Evolutionary conservation across 2,329 filamentous ascomycete species (phyloP).

Genomic region (Westerdykella ornata): DNA sequence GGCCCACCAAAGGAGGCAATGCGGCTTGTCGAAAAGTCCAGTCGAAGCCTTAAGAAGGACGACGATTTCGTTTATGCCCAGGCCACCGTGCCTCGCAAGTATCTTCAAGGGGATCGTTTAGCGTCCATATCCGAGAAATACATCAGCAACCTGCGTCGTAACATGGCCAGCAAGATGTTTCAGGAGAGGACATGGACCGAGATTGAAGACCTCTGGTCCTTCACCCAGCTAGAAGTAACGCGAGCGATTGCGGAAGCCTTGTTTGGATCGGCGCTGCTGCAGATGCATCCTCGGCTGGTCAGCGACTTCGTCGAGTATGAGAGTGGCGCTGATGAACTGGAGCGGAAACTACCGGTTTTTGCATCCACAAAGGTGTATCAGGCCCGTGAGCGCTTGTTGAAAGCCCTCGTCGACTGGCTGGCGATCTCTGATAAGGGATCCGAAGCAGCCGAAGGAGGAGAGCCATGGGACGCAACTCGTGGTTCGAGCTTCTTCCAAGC

Average conservation of each 20-base stretch:
- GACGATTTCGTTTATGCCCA: constrained; percentile 4
- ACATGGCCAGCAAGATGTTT: constrained; percentile 28
- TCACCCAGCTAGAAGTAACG: constrained; percentile 22
- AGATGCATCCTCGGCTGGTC: constrained; percentile 19
- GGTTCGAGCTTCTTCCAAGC: constrained; percentile 21
- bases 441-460: constrained; percentile 10
- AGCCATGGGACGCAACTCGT: constrained; percentile 14
- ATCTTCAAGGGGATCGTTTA: constrained; percentile 13
- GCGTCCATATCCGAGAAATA: constrained; percentile 12
- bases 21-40: constrained; percentile 4
- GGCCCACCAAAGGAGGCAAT: constrained; percentile 8
- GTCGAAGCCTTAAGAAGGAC: neutral
- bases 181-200: constrained; percentile 23
- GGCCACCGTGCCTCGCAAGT: constrained; percentile 7
- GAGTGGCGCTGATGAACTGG: constrained; percentile 13
- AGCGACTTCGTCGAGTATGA: constrained; percentile 26
- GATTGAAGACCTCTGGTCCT: constrained; percentile 28
- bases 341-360: constrained; percentile 17
- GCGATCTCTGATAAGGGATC: constrained; percentile 11
- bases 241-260: constrained; percentile 20
- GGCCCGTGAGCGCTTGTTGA: constrained; percentile 15
- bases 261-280: constrained; percentile 21
- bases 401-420: constrained; percentile 21
- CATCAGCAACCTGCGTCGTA: constrained; percentile 15
- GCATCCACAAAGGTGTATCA: constrained; percentile 9